phyloP scores from a whole-genome alignment of 2,329 filamentous ascomycete genomes.

The Aspergillus sp. region DNA sequence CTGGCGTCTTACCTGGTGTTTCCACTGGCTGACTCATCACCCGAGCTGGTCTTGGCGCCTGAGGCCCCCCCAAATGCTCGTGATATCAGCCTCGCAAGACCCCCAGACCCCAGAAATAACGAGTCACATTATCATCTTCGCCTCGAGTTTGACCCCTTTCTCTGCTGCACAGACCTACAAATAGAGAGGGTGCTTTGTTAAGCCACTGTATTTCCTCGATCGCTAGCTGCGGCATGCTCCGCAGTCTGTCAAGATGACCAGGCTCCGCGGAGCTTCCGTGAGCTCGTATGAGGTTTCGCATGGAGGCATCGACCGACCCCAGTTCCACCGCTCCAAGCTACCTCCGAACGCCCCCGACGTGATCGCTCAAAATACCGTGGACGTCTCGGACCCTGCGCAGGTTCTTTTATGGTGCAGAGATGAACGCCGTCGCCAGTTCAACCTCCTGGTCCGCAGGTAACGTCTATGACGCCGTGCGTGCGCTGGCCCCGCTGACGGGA shows the following conservation, averaged over 20 bases:
- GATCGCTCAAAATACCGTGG: conserved; percentile 42
- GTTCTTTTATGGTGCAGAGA: conserved; percentile 43
- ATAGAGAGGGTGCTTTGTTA: background rate
- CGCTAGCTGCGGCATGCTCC: conserved; percentile 30
- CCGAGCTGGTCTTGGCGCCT: background rate
- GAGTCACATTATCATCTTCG: background rate
- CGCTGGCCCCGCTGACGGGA: conserved; percentile 9
- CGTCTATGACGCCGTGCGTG: conserved; percentile 24
- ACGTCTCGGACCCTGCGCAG: conserved; percentile 39
- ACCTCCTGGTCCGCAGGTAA: conserved; percentile 68
- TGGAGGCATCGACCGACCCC: conserved; percentile 30
- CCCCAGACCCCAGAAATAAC: background rate
- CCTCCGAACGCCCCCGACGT: conserved; percentile 44
- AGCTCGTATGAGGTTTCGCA: conserved; percentile 34
- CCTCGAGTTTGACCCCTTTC: background rate
- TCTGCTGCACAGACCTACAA: background rate
- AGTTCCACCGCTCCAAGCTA: conserved; percentile 41
- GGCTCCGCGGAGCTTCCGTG: conserved; percentile 45
- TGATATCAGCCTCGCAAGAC: background rate
- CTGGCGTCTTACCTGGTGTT: background rate
- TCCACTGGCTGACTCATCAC: background rate
- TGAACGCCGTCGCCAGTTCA: conserved; percentile 48
- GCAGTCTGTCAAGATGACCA: conserved; percentile 39
- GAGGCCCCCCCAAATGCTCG: background rate
- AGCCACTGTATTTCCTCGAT: background rate